phyloP scores from a whole-genome alignment of 192 early-diverging fungal species.

The Backusella parvicylindrica region DNA sequence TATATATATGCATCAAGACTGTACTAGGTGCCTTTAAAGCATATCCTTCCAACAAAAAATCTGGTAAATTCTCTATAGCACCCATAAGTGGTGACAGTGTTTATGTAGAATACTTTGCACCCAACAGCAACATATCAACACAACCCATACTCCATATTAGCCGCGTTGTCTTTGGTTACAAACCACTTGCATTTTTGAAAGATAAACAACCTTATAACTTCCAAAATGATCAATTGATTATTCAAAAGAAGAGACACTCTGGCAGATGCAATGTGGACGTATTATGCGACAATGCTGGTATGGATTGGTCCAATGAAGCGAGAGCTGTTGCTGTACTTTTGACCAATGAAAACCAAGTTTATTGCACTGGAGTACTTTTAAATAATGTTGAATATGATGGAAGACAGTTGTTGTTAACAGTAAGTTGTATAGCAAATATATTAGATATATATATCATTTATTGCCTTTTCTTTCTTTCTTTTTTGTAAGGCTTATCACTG shows the following conservation, averaged over 20 bases:
- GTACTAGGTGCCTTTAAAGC: slow-evolving; percentile 37
- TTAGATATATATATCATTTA: neutral
- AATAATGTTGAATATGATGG: slow-evolving; percentile 43
- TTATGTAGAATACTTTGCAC: slow-evolving; percentile 32
- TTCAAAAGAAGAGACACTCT: slow-evolving; percentile 26
- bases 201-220: neutral
- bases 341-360: slow-evolving; percentile 45
- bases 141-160: slow-evolving; percentile 31
- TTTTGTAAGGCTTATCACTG: slow-evolving; percentile 42
- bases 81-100: slow-evolving; percentile 36
- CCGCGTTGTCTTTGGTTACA: slow-evolving; percentile 41
- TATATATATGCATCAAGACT: too few species aligned
- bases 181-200: neutral
- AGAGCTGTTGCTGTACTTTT: slow-evolving; percentile 41
- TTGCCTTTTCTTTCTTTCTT: neutral
- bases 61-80: slow-evolving; percentile 38
- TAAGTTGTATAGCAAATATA: too few species aligned
- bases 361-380: slow-evolving; percentile 42
- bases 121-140: neutral
- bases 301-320: slow-evolving; percentile 30
- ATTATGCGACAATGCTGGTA: slow-evolving; percentile 24
- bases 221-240: slow-evolving; percentile 12
- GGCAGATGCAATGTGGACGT: slow-evolving; percentile 45
- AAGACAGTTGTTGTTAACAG: slow-evolving; percentile 43
- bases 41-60: slow-evolving; percentile 36